phyloP scores from a whole-genome alignment of 106 monocot genomes.

The Gastrodia elata region DNA sequence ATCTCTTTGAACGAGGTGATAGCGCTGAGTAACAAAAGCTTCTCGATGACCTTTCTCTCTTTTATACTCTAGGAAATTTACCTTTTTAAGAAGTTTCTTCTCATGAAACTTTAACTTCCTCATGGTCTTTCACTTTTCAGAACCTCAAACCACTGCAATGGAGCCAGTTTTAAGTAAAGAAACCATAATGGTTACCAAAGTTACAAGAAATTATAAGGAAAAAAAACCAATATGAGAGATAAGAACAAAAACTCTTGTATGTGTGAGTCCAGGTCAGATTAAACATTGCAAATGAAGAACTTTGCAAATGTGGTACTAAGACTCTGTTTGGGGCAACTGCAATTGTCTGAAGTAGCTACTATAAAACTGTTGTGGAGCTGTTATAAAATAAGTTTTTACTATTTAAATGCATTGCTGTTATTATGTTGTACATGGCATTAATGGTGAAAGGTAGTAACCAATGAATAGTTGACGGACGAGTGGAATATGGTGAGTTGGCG shows the following conservation, averaged over 20 bases:
- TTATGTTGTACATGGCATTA: too few relatives aligned
- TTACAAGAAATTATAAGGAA: not conserved
- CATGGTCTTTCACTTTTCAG: constrained; percentile 20
- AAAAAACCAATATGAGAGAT: not conserved
- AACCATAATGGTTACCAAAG: not conserved
- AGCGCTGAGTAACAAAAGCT: constrained; percentile 49
- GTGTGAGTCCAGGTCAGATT: not conserved
- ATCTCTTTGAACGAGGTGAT: constrained; percentile 70
- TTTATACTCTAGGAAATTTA: constrained; percentile 76
- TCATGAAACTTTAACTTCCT: constrained; percentile 88
- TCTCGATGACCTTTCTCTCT: constrained; percentile 68
- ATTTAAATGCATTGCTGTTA: too few relatives aligned
- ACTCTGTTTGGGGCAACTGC: too few relatives aligned
- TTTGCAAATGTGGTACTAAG: too few relatives aligned
- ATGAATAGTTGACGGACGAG: too few relatives aligned
- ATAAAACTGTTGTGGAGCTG: too few relatives aligned
- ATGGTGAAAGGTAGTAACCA: too few relatives aligned
- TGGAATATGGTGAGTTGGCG: too few relatives aligned
- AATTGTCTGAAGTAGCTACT: too few relatives aligned
- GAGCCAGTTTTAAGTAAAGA: not conserved
- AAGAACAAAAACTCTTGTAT: not conserved
- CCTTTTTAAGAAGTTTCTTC: constrained; percentile 93
- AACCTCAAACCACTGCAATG: not conserved
- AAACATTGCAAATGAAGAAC: not conserved
- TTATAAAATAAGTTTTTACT: too few relatives aligned